Base-by-base conservation (phyloP, 352 stramenopile genomes). In the Plasmopara muralis region DNA sequence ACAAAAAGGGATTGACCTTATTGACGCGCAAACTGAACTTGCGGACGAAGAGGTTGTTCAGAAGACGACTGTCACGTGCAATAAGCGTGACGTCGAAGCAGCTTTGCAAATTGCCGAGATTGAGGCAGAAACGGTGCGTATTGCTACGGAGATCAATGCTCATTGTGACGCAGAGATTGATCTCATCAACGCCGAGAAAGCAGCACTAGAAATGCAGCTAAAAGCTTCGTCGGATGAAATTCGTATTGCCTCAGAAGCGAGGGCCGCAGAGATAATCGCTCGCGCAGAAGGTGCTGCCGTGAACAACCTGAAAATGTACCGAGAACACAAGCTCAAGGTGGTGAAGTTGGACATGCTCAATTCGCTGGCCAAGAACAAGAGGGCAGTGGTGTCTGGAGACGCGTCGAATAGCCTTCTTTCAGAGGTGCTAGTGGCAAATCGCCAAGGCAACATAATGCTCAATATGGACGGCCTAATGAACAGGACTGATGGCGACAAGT, bases 101-200 rank as follows among this genome's bases (percentile, higher is more conserved):
- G 55, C 57, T 1, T 53, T 81, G 20, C 60, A 62, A 30, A 76
- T 81, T 9, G 68, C 67, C 9, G 58, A 77, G 48, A 74, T 81
- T 29, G 56, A 75, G 28, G 67, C 68, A 2, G 65, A 78, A 37
- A 81, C 65, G 9, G 53, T 69, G 42, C 67, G 60, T 35, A 81
- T 81, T 38, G 60, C 64, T 43, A 50, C 50, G 0, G 71, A 82
- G 47, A 77, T 78, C 41, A 51, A 58, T 1, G 60, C 61, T 39
- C 47, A 53, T 9, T 82, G 62, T 43, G 62, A 78, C 14, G 63
- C 71, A 2, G 64, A 78, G 25, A 68, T 82, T 31, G 47, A 59
- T 13, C 44, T 78, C 20, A 49, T 82, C 35, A 44, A 67, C 25
- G 71, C 71, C 3, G 68, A 77, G 45, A 57, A 64, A 8, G 62